Percentiles rank a stretch among this genome's conserved stretches.
These are phyloP conservation scores for Dendrobium chrysotoxum DNA, from an alignment of 106 monocot species.

Conservation along the genomic window DNA sequence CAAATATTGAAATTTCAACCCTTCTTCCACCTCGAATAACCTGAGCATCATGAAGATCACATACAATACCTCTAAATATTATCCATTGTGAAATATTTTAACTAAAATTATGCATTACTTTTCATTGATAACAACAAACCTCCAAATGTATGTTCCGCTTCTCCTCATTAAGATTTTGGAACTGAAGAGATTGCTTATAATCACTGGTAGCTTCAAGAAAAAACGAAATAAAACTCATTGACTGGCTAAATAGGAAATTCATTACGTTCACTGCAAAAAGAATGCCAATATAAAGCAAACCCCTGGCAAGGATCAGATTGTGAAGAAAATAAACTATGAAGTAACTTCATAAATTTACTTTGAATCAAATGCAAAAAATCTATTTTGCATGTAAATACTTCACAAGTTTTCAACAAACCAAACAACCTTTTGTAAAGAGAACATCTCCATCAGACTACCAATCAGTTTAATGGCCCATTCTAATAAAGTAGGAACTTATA, in stretches of 20 bases:
- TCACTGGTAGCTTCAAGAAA: conserved; percentile 63
- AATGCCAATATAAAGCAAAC: background rate
- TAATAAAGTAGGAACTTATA: background rate
- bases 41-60: conserved; percentile 25
- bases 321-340: background rate
- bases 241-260: background rate
- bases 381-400: background rate
- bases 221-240: conserved; percentile 7
- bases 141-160: conserved; percentile 83
- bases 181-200: conserved; percentile 82
- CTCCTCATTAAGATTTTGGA: conserved; percentile 81
- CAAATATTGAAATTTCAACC: conserved; percentile 60
- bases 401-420: background rate
- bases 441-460: background rate
- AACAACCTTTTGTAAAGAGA: no score
- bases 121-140: conserved; percentile 37
- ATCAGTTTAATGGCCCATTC: background rate
- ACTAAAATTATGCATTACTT: background rate
- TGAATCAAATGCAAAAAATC: background rate
- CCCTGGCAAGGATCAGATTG: background rate
- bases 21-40: conserved; percentile 70
- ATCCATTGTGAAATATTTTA: background rate
- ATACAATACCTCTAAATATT: background rate
- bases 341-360: background rate
- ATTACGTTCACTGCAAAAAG: background rate